Percentiles rank a stretch among this genome's conserved stretches.
Conservation (phyloP, 306 rosid genomes). For the Crotalaria pallida region DNA sequence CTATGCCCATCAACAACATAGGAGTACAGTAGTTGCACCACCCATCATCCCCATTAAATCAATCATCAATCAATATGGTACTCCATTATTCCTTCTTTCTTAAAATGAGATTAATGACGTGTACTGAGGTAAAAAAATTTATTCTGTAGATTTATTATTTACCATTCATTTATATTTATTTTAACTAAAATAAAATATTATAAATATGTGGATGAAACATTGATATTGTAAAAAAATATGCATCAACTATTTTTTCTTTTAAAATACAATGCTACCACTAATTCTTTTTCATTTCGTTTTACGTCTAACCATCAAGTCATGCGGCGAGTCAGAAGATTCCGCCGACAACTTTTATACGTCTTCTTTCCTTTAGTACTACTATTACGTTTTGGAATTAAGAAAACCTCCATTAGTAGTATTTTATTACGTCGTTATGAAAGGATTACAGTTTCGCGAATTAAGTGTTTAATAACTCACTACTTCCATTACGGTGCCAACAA, state of each 20-base stretch:
- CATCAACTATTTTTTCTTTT: no score
- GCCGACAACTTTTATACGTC: conserved; percentile 38
- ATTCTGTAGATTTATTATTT: no score
- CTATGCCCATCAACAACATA: conserved; percentile 5
- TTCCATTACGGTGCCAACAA: conserved; percentile 3
- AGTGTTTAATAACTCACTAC: not conserved
- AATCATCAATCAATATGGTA: not conserved
- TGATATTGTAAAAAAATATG: no score
- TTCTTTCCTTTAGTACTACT: not conserved
- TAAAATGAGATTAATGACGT: no score
- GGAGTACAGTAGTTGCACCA: no score
- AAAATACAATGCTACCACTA: no score
- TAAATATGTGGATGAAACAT: no score
- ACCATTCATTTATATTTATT: no score
- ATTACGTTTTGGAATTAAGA: not conserved
- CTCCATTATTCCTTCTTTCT: no score
- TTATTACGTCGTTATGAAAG: not conserved
- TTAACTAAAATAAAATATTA: no score
- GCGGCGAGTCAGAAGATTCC: conserved; percentile 32
- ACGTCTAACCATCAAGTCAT: conserved; percentile 28
- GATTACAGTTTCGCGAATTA: not conserved
- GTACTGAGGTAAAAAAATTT: not conserved
- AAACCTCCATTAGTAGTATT: not conserved
- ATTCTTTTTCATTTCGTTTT: not conserved
- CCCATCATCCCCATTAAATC: conserved; percentile 5